Conservation (phyloP, 768 basidiomycete species). For the Boletus coccyginus region DNA sequence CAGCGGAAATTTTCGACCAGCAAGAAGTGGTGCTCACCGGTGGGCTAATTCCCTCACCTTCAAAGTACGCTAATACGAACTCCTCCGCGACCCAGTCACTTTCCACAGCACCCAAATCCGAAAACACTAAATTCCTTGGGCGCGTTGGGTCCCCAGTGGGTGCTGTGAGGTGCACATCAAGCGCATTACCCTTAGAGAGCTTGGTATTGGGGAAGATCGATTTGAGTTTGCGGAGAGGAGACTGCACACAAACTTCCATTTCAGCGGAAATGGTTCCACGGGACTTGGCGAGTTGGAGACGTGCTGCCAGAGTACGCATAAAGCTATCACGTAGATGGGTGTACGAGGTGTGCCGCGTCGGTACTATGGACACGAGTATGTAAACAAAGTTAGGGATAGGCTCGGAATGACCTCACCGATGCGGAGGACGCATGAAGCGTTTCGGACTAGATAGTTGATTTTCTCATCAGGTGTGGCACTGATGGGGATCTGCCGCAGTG, state of each 20-base stretch:
- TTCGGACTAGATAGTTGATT: constrained; percentile 61
- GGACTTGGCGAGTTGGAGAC: constrained; percentile 52
- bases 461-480: constrained; percentile 66
- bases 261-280: constrained; percentile 55
- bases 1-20: background rate
- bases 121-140: constrained; percentile 57
- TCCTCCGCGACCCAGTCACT: constrained; percentile 74
- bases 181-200: constrained; percentile 60
- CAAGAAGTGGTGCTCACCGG: constrained; percentile 44
- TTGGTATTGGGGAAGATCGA: constrained; percentile 72
- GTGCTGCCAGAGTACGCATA: constrained; percentile 65
- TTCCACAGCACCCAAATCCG: constrained; percentile 71
- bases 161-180: constrained; percentile 66
- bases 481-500: constrained; percentile 44
- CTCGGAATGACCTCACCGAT: constrained; percentile 49
- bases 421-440: constrained; percentile 68
- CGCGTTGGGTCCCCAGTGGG: constrained; percentile 44
- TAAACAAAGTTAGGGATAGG: background rate
- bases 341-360: constrained; percentile 73
- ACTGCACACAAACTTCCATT: constrained; percentile 52
- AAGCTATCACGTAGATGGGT: constrained; percentile 83
- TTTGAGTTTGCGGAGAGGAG: constrained; percentile 69
- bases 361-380: constrained; percentile 46
- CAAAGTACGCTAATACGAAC: constrained; percentile 73
- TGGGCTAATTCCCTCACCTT: constrained; percentile 66